Conservation (phyloP, 176 grass and related monocot genomes). For the Lolium perenne region DNA sequence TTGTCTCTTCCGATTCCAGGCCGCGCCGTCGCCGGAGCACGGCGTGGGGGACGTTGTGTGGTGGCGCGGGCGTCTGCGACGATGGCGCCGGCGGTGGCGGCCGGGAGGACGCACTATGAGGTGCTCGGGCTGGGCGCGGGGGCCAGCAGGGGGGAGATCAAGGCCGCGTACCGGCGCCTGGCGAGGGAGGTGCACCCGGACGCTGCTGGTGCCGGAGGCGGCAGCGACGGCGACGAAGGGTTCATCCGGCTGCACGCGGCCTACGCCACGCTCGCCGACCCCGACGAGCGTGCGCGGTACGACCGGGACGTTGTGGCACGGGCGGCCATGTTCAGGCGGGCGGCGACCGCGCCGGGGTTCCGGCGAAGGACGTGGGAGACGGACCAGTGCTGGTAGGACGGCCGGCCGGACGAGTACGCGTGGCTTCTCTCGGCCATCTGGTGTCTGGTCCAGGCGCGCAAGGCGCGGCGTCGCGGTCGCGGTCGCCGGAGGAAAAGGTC, state of each 20-base stretch:
- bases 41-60: background rate
- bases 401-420: background rate
- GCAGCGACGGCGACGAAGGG: slow-evolving; percentile 39
- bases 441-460: background rate
- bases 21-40: background rate
- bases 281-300: slow-evolving; percentile 69
- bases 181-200: slow-evolving; percentile 77
- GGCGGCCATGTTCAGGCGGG: background rate
- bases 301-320: slow-evolving; percentile 43
- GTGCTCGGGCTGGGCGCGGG: slow-evolving; percentile 52
- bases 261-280: slow-evolving; percentile 74
- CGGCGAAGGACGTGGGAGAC: slow-evolving; percentile 65
- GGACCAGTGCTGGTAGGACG: slow-evolving; percentile 76
- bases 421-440: background rate
- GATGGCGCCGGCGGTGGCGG: background rate
- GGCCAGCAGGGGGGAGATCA: slow-evolving; percentile 63
- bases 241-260: slow-evolving; percentile 79
- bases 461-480: background rate
- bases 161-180: slow-evolving; percentile 71
- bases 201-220: background rate
- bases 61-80: background rate
- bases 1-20: background rate
- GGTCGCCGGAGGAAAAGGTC: no score
- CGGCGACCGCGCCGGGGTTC: background rate
- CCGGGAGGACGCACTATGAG: slow-evolving; percentile 62